Base-by-base conservation (phyloP, 805 yeast species). In the Teunomyces kruisii region DNA sequence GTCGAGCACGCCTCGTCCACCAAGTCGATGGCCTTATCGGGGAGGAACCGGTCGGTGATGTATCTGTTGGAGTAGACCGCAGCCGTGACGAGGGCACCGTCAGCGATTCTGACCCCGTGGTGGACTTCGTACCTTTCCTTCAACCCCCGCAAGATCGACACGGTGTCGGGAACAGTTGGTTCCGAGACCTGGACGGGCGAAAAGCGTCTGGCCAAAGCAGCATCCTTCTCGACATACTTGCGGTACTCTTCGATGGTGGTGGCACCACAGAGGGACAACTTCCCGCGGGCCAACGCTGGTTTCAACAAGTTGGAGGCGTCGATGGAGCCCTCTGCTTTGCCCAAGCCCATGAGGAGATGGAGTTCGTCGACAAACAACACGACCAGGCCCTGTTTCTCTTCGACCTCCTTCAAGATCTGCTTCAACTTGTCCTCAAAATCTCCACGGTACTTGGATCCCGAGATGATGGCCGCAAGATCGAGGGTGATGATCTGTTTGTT, bases 1-100 rank as follows among this genome's bases (percentile, higher is more conserved):
- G 96, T 96, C 3, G 97, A 94, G 69, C 98, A 91, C 0, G 98
- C 97, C 62, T 92, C 99, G 67, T 92, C 99, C 1, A 92, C 94
- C 53, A 92, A 76, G 65, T 92, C 99, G 53, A 92, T 92, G 15
- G 98, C 98, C 70, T 92, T 92, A 61, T 92, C 99, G 1, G 99
- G 99, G 31, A 92, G 70, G 57, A 83, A 90, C 44, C 98, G 70
- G 62, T 92, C 97, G 2, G 95, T 86, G 45, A 92, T 88, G 62
- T 92, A 92, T 51, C 99, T 77, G 59, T 89, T 88, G 39, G 95
- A 83, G 59, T 91, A 80, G 6, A 88, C 83, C 0, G 97, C 96
- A 9, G 98, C 97, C 0, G 96, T 86, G 1, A 92, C 97, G 45
- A 92, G 73, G 0, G 99, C 97, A 40, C 90, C 79, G 61, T 92